phyloP scores from a whole-genome alignment of 2,329 filamentous ascomycete species.

The Akanthomyces muscarius region DNA sequence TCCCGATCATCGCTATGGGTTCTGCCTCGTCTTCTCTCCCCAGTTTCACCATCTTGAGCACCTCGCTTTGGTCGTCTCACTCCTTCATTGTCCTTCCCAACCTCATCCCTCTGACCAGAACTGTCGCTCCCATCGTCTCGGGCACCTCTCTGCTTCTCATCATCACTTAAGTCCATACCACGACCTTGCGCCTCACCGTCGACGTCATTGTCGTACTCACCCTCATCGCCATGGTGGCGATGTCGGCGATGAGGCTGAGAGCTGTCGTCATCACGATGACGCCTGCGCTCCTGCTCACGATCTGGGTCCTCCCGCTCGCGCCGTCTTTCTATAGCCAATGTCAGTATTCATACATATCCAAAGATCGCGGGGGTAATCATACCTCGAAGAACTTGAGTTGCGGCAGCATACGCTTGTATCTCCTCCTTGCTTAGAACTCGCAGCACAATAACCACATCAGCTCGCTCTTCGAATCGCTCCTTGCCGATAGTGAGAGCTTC shows the following conservation, averaged over 20 bases:
- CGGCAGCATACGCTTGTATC: conserved; percentile 79
- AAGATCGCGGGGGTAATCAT: conserved; percentile 28
- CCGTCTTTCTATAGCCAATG: conserved; percentile 5
- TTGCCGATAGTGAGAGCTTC: conserved; percentile 82
- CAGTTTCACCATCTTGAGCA: not conserved
- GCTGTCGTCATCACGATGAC: conserved; percentile 28
- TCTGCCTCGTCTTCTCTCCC: not conserved
- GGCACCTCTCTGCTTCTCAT: not conserved
- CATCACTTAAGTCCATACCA: not conserved
- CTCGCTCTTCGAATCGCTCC: conserved; percentile 86
- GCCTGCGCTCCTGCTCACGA: not conserved
- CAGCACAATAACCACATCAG: conserved; percentile 90
- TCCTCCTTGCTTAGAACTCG: conserved; percentile 84
- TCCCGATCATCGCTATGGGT: not conserved
- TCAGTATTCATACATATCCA: conserved; percentile 1
- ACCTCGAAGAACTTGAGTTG: conserved; percentile 80
- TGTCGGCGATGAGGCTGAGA: conserved; percentile 27
- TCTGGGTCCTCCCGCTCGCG: not conserved
- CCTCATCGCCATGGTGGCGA: conserved; percentile 26
- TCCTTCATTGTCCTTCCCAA: not conserved
- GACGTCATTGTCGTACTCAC: conserved; percentile 25
- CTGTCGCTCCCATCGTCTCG: not conserved
- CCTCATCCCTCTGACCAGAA: not conserved
- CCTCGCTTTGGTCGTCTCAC: not conserved
- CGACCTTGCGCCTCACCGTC: conserved; percentile 21